Evolutionary conservation across 768 basidiomycete genomes (phyloP).

Genomic region (Mycena epipterygia): DNA sequence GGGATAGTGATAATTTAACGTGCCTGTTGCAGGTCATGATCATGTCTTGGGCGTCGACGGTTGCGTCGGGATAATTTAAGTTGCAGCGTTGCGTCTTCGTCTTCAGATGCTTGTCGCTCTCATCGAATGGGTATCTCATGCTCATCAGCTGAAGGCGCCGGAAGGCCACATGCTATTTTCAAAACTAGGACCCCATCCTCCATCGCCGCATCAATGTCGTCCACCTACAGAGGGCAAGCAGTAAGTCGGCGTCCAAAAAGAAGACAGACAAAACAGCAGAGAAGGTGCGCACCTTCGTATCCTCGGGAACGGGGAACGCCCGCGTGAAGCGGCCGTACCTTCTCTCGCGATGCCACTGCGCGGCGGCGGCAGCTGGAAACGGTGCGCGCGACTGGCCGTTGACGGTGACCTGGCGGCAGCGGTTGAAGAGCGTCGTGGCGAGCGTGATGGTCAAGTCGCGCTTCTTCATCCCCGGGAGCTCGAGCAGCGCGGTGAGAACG

Average conservation of each 20-base stretch:
- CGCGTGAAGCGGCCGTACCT: constrained; percentile 65
- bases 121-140: constrained; percentile 66
- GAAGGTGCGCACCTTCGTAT: constrained; percentile 64
- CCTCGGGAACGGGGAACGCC: constrained; percentile 66
- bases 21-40: no score
- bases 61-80: background rate
- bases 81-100: no score
- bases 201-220: constrained; percentile 68
- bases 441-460: constrained; percentile 71
- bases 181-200: constrained; percentile 73
- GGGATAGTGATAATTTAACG: no score
- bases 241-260: constrained; percentile 35
- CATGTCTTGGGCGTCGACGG: background rate
- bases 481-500: constrained; percentile 71
- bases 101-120: constrained; percentile 37
- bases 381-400: constrained; percentile 59
- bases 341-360: constrained; percentile 62
- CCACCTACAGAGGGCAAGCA: constrained; percentile 52
- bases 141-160: constrained; percentile 58
- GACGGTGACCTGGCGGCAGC: constrained; percentile 73
- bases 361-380: constrained; percentile 45
- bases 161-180: constrained; percentile 64
- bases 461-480: constrained; percentile 77
- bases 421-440: constrained; percentile 71
- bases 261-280: constrained; percentile 31